Evolutionary conservation across 1,139 yeast species (phyloP).

Genomic region (Zygosaccharomyces sapae): DNA sequence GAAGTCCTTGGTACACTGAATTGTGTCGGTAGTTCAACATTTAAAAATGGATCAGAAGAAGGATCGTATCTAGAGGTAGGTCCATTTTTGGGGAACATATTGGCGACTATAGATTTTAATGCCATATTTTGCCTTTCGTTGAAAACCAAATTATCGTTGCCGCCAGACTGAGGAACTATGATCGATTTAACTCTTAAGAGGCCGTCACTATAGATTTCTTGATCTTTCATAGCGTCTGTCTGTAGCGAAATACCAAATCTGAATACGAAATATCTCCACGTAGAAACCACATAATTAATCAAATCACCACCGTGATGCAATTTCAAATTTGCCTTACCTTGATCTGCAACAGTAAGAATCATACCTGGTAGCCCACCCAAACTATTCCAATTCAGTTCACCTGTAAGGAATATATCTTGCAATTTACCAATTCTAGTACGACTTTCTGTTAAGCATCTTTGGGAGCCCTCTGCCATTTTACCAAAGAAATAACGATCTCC

Average conservation of each 20-base stretch:
- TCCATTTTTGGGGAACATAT: constrained; percentile 45
- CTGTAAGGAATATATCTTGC: constrained; percentile 68
- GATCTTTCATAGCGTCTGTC: constrained; percentile 42
- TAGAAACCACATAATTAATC: constrained; percentile 55
- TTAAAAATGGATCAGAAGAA: constrained; percentile 36
- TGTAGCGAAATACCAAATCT: constrained; percentile 64
- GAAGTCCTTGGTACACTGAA: constrained; percentile 27
- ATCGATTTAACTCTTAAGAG: constrained; percentile 53
- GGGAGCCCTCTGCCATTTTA: constrained; percentile 79
- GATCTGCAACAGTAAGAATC: constrained; percentile 78
- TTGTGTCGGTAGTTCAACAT: constrained; percentile 36
- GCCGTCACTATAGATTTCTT: constrained; percentile 46
- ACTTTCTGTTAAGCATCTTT: constrained; percentile 59
- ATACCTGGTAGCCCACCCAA: constrained; percentile 90
- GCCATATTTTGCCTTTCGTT: constrained; percentile 18
- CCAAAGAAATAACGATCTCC: constrained; percentile 69
- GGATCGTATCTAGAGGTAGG: constrained; percentile 35
- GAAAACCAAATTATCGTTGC: constrained; percentile 8
- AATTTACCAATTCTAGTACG: constrained; percentile 52
- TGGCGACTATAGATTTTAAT: constrained; percentile 28
- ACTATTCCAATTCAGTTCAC: constrained; percentile 65
- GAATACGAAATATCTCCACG: constrained; percentile 89
- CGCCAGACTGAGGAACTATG: constrained; percentile 21
- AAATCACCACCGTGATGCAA: constrained; percentile 45
- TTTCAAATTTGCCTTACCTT: constrained; percentile 52